Evolutionary conservation across 805 yeast species (phyloP), one percentile per base, ranked within the genome.

Genomic region (Yarrowia sp.): DNA sequence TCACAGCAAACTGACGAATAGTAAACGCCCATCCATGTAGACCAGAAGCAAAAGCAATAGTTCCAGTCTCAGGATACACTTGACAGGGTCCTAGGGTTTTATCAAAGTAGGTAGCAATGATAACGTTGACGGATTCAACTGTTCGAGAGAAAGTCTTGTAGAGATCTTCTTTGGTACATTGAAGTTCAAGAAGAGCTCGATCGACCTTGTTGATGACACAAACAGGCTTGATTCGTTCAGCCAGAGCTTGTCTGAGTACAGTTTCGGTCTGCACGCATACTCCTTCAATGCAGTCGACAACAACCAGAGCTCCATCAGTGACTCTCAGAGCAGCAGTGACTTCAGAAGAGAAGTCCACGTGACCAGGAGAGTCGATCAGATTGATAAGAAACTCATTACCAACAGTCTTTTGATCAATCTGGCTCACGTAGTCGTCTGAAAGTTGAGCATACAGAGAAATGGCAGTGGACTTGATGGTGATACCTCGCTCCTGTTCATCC

Each of bases 11-110:
- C 85, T 93, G 98, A 83, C 99, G 91, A 79, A 93, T 88, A 75
- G 98, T 93, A 92, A 93, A 93, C 79, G 98, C 98, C 99, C 99
- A 93, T 83, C 99, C 99, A 87, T 93, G 99, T 79, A 93, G 86
- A 89, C 98, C 99, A 81, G 98, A 95, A 86, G 97, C 98, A 83
- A 93, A 93, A 74, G 99, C 99, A 78, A 93, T 97, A 81, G 98
- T 93, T 84, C 99, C 99, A 79, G 82, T 82, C 81, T 93, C 96
- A 82, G 99, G 99, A 96, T 88, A 93, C 71, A 93, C 98, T 85
- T 93, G 98, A 76, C 85, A 88, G 78, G 95, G 98, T 84, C 99
- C 99, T 71, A 93, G 81, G 70, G 84, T 81, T 81, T 85, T 84
- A 80, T 93, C 99, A 76, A 86, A 83, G 84, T 93, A 93, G 75